Base-by-base conservation (phyloP, 1,284 basidiomycete species). In the Clitocybe nebularis region DNA sequence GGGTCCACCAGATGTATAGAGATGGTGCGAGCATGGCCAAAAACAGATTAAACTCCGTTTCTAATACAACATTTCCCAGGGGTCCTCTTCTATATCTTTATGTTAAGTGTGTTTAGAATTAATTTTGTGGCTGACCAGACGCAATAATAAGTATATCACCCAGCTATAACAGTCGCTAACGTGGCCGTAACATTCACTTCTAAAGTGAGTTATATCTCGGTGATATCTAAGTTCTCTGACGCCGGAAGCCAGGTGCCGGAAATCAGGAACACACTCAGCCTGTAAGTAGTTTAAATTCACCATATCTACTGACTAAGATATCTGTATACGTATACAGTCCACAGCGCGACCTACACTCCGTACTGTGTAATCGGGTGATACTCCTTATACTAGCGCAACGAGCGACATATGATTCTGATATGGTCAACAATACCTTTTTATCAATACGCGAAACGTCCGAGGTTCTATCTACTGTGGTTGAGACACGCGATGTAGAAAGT, bases 1-100 rank as follows among this genome's bases (percentile, higher is more conserved):
- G 71, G 59, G 57, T 72, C 4, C 40, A 56, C 4, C 62, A 61
- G 39, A 53, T 72, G 22, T 71, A 71, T 48, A 58, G 62, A 48
- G 68, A 73, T 46, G 71, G 71, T 67, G n/a, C n/a, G n/a, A n/a
- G n/a, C n/a, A n/a, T n/a, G n/a, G n/a, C n/a, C n/a, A n/a, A n/a
- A n/a, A n/a, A n/a, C n/a, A n/a, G n/a, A n/a, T n/a, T n/a, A n/a
- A n/a, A n/a, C n/a, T n/a, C n/a, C n/a, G n/a, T n/a, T n/a, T n/a
- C n/a, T n/a, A 6, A 4, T 7, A 11, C 3, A 39, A 11, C 19
- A 6, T 16, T 32, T 3, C 19, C 3, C 13, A 32, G 29, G 29
- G 6, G 14, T 32, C 19, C 6, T 32, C 4, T 32, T 32, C 29
- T 32, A 32, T 16, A 3, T 32, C 14, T 32, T 32, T 17, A 32